These are phyloP conservation scores for Leccinum disarticulatum DNA, from an alignment of 768 basidiomycete genomes.

Conservation along the genomic window DNA sequence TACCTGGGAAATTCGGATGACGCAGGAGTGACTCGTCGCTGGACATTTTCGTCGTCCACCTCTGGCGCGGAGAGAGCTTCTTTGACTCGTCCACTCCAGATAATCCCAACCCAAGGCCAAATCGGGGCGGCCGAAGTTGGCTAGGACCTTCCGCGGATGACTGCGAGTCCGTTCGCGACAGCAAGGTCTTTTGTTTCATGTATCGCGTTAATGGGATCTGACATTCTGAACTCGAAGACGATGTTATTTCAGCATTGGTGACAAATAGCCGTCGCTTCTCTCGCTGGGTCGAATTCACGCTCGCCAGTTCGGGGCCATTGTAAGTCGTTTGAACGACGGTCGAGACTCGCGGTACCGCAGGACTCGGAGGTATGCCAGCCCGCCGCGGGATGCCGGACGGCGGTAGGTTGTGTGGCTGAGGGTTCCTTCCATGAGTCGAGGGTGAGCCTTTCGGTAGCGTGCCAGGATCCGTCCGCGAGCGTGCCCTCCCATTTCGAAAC, in stretches of 20 bases:
- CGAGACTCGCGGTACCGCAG: constrained; percentile 15
- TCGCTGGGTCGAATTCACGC: constrained; percentile 24
- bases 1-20: constrained; percentile 5
- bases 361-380: constrained; percentile 15
- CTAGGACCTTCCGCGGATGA: constrained; percentile 20
- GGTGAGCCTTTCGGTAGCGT: constrained; percentile 11
- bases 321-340: constrained; percentile 7
- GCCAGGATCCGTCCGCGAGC: constrained; percentile 33
- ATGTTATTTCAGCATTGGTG: constrained; percentile 43
- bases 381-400: constrained; percentile 30
- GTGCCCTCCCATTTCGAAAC: constrained; percentile 23
- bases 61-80: constrained; percentile 14
- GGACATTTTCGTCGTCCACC: constrained; percentile 13
- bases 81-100: constrained; percentile 15
- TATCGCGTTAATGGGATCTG: constrained; percentile 23
- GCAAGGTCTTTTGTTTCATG: constrained; percentile 14
- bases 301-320: constrained; percentile 31
- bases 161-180: constrained; percentile 20
- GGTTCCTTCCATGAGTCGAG: constrained; percentile 3
- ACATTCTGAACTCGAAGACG: constrained; percentile 43
- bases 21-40: constrained; percentile 6
- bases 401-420: constrained; percentile 11
- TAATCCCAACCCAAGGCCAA: constrained; percentile 31
- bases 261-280: constrained; percentile 44
- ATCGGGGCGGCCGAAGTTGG: constrained; percentile 26